Conservation (phyloP, 495 filamentous ascomycete species). For the Xylaria sp. region DNA sequence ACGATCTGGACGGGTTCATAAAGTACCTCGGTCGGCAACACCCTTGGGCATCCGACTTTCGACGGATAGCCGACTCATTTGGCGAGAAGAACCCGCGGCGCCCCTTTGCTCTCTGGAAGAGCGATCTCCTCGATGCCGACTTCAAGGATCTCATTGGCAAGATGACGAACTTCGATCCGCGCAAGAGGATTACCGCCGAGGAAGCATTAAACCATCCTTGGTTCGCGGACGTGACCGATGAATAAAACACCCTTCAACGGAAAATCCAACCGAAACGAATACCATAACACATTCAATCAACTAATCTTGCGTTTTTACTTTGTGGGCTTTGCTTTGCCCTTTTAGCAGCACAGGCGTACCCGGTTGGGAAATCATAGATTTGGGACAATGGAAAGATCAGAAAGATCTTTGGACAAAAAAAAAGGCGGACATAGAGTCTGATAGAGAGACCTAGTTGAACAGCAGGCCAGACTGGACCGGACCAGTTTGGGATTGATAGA, state of each 20-base stretch:
- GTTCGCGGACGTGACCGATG: constrained; percentile 39
- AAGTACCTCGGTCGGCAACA: constrained; percentile 48
- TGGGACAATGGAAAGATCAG: constrained; percentile 1
- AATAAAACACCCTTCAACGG: not conserved
- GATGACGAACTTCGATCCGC: constrained; percentile 48
- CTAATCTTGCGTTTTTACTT: not conserved
- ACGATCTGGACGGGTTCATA: constrained; percentile 44
- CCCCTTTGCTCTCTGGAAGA: constrained; percentile 46
- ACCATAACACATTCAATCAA: not conserved
- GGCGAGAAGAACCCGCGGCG: constrained; percentile 43
- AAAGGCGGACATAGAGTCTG: constrained; percentile 5
- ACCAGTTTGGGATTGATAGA: not conserved
- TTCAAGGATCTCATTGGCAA: constrained; percentile 51
- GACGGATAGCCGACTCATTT: constrained; percentile 46
- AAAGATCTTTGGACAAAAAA: constrained; percentile 2
- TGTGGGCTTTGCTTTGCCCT: constrained; percentile 5
- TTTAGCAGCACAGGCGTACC: constrained; percentile 12
- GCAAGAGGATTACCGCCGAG: constrained; percentile 41
- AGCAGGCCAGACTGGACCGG: not conserved
- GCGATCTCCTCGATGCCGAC: constrained; percentile 41
- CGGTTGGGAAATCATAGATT: constrained; percentile 14
- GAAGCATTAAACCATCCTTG: constrained; percentile 44
- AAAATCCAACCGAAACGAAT: not conserved
- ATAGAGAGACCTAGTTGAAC: constrained; percentile 19
- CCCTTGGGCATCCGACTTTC: constrained; percentile 41